phyloP scores from a whole-genome alignment of 148 eudicot genomes.

The Chenopodium quinoa region DNA sequence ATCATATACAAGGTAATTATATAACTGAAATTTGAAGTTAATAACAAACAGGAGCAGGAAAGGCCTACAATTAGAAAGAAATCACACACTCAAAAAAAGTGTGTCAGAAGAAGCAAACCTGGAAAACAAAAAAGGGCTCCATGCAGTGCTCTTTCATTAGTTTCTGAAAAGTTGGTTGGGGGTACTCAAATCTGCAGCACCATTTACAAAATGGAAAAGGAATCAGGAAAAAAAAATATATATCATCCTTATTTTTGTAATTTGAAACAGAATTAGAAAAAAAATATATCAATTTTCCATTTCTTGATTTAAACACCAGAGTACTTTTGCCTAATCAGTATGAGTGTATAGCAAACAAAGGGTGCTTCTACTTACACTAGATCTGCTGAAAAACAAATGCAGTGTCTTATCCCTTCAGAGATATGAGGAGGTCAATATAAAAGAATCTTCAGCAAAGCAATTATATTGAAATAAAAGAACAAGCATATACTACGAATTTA shows the following conservation, averaged over 20 bases:
- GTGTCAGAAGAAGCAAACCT: slow-evolving; percentile 50
- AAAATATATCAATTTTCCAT: too few relatives aligned
- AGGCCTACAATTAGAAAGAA: not conserved
- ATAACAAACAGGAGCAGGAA: not conserved
- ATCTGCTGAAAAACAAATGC: too few relatives aligned
- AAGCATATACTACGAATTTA: not conserved
- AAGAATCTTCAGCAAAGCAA: not conserved
- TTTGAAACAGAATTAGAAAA: not conserved
- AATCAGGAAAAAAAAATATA: not conserved
- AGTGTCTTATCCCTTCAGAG: not conserved
- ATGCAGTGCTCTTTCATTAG: slow-evolving; percentile 95
- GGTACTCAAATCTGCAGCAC: slow-evolving; percentile 83
- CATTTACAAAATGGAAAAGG: slow-evolving; percentile 1
- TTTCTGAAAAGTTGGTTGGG: slow-evolving; percentile 96
- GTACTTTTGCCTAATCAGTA: too few relatives aligned
- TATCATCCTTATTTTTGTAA: too few relatives aligned
- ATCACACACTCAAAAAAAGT: not conserved
- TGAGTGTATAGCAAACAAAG: too few relatives aligned
- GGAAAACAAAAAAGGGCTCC: slow-evolving; percentile 99
- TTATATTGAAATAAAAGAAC: not conserved
- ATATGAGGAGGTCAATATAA: not conserved
- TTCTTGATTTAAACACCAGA: too few relatives aligned
- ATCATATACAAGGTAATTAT: not conserved
- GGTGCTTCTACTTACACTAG: too few relatives aligned
- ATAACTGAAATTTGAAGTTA: not conserved